phyloP scores from a whole-genome alignment of 805 yeast genomes.

The Lachancea fermentati region DNA sequence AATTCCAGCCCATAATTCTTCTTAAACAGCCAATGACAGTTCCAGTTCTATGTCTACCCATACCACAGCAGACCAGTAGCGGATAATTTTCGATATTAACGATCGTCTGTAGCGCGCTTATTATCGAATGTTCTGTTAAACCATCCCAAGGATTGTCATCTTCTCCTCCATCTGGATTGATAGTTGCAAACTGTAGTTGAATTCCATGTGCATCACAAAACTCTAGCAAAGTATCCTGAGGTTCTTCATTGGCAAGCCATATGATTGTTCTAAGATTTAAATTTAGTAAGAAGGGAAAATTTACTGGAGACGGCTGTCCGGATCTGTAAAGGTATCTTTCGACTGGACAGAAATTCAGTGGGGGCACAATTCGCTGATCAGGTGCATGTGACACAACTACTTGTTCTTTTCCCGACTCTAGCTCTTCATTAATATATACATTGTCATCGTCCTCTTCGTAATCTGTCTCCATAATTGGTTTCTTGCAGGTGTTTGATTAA shows the following conservation, averaged over 20 bases:
- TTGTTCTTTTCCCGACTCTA: slow-evolving; percentile 26
- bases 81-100: slow-evolving; percentile 75
- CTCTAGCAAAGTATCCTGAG: slow-evolving; percentile 78
- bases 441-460: slow-evolving; percentile 28
- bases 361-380: slow-evolving; percentile 73
- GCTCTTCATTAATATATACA: slow-evolving; percentile 29
- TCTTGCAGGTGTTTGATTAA: not conserved
- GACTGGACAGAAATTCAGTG: slow-evolving; percentile 91
- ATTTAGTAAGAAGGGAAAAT: slow-evolving; percentile 76
- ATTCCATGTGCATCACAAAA: slow-evolving; percentile 72
- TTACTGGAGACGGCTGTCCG: slow-evolving; percentile 93
- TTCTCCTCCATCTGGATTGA: slow-evolving; percentile 66
- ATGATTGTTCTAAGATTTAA: slow-evolving; percentile 72
- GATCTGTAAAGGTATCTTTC: slow-evolving; percentile 81
- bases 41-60: slow-evolving; percentile 98
- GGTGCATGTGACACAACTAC: slow-evolving; percentile 49
- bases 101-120: slow-evolving; percentile 71
- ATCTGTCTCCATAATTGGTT: slow-evolving; percentile 5
- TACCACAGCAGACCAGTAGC: slow-evolving; percentile 87
- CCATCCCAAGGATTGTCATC: slow-evolving; percentile 94
- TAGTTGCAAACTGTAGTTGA: slow-evolving; percentile 74
- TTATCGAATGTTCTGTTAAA: slow-evolving; percentile 73
- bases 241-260: slow-evolving; percentile 96
- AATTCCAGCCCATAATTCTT: slow-evolving; percentile 93
- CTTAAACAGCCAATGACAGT: slow-evolving; percentile 93